Percentiles rank a stretch among this genome's conserved stretches.
These are phyloP conservation scores for Coemansia sp. DNA, from an alignment of 192 early-diverging fungal species.

Conservation along the genomic window DNA sequence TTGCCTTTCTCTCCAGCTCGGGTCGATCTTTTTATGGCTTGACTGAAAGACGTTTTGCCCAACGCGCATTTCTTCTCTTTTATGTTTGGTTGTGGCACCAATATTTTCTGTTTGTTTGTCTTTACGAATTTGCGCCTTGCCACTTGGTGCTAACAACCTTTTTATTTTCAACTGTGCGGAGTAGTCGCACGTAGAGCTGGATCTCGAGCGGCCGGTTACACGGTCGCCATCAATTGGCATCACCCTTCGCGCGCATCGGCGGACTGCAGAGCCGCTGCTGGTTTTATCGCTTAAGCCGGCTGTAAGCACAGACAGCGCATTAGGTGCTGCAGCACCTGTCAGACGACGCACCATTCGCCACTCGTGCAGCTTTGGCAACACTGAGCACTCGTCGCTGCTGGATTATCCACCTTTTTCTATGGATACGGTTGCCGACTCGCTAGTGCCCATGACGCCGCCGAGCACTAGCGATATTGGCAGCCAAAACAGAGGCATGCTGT, in stretches of 20 bases:
- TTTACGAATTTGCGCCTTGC: constrained; percentile 1
- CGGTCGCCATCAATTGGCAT: constrained; percentile 4
- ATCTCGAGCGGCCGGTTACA: constrained; percentile 1
- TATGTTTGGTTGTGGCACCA: background rate
- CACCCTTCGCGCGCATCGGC: constrained; percentile 7
- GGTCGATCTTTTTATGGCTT: constrained; percentile 2
- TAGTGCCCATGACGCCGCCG: constrained; percentile 11
- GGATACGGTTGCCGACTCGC: constrained; percentile 8
- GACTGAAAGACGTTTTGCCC: background rate
- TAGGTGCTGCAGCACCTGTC: constrained; percentile 3
- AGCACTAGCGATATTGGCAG: background rate
- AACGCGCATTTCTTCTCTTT: background rate
- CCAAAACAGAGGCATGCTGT: background rate
- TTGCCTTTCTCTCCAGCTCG: background rate
- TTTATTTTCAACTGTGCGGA: background rate
- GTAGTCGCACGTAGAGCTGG: constrained; percentile 11
- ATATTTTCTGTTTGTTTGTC: constrained; percentile 2
- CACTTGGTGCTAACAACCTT: background rate
- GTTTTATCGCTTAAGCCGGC: background rate
- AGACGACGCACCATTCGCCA: constrained; percentile 6
- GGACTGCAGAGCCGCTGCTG: constrained; percentile 5
- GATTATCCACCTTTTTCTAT: constrained; percentile 9
- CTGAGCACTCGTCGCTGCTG: constrained; percentile 2
- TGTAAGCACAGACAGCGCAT: background rate
- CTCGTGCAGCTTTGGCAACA: constrained; percentile 23